These are phyloP conservation scores for Monosporozyma aerobia DNA, from an alignment of 805 yeast species.

Conservation along the genomic window DNA sequence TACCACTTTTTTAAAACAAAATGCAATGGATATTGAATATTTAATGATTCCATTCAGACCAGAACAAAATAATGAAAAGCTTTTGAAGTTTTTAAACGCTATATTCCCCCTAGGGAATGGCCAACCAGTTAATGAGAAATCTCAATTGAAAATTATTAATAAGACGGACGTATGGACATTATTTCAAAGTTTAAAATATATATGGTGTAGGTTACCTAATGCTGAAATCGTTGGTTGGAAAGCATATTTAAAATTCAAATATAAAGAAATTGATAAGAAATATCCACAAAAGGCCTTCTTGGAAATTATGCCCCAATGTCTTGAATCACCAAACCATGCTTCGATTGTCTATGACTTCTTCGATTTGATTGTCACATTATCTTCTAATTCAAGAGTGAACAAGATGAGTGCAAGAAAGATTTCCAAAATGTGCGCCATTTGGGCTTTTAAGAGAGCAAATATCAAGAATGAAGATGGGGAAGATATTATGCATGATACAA, in stretches of 20 bases:
- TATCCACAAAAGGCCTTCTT: slow-evolving; percentile 68
- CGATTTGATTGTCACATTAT: slow-evolving; percentile 66
- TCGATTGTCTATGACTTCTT: slow-evolving; percentile 82
- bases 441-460: slow-evolving; percentile 59
- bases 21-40: slow-evolving; percentile 66
- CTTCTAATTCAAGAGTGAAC: slow-evolving; percentile 71
- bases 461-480: slow-evolving; percentile 8
- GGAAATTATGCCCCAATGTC: slow-evolving; percentile 75
- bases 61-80: slow-evolving; percentile 49
- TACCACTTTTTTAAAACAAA: slow-evolving; percentile 60
- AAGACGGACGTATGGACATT: slow-evolving; percentile 60
- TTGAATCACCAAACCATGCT: slow-evolving; percentile 79
- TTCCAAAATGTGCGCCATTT: slow-evolving; percentile 71
- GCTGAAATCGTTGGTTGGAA: slow-evolving; percentile 81
- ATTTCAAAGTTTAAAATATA: slow-evolving; percentile 65
- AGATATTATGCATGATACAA: background rate
- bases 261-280: slow-evolving; percentile 52
- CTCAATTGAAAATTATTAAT: slow-evolving; percentile 36
- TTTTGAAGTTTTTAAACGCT: slow-evolving; percentile 46
- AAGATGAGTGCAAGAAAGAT: slow-evolving; percentile 73
- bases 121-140: slow-evolving; percentile 34
- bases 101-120: slow-evolving; percentile 52
- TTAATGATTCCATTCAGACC: slow-evolving; percentile 72
- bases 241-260: slow-evolving; percentile 60
- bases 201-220: slow-evolving; percentile 81